phyloP scores from a whole-genome alignment of 352 stramenopile genomes.

The Blastocystis sp. region DNA sequence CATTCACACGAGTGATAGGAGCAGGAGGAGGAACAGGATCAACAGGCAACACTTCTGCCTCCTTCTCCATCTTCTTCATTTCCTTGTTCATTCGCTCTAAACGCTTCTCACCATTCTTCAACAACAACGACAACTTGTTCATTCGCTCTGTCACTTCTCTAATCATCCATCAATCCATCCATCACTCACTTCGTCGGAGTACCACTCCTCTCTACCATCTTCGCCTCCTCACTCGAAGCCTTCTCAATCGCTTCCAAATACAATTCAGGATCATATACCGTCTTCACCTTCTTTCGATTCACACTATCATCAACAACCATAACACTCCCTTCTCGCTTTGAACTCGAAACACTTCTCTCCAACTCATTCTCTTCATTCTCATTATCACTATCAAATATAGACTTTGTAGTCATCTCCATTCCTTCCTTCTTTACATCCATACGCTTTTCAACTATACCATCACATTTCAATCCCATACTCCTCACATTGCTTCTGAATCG shows the following conservation, averaged over 20 bases:
- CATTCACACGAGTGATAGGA: not conserved
- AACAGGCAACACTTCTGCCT: not conserved
- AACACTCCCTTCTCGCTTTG: constrained; percentile 5
- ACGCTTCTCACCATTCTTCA: too few relatives aligned
- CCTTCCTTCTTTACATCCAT: not conserved
- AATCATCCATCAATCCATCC: too few relatives aligned
- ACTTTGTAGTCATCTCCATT: not conserved
- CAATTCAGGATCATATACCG: constrained; percentile 5
- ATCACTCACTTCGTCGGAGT: not conserved
- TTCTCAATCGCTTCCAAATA: constrained; percentile 46
- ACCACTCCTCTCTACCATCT: not conserved
- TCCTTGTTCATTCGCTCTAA: not conserved
- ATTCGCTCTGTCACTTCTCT: too few relatives aligned
- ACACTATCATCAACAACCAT: not conserved
- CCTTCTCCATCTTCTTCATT: constrained; percentile 4
- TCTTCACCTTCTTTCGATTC: not conserved
- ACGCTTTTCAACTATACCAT: constrained; percentile 3
- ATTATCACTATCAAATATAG: constrained; percentile 46
- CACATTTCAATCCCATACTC: not conserved
- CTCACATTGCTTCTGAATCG: constrained; percentile 23
- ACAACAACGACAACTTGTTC: too few relatives aligned
- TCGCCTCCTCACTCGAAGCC: not conserved
- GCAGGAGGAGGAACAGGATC: not conserved
- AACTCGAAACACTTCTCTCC: not conserved
- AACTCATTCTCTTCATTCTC: not conserved